phyloP scores from a whole-genome alignment of 2,329 filamentous ascomycete genomes.

The Colletotrichum kahawae region DNA sequence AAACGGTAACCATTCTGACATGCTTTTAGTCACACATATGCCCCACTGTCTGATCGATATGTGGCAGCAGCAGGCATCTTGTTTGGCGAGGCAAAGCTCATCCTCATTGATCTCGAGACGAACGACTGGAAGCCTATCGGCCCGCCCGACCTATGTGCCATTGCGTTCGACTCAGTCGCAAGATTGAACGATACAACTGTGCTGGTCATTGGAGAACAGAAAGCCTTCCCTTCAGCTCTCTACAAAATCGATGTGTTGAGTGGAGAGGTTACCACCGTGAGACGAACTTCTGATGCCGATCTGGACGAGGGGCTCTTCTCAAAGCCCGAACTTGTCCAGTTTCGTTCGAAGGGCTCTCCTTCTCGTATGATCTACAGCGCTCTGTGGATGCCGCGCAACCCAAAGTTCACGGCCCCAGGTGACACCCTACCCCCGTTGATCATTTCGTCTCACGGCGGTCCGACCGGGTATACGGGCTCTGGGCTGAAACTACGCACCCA shows the following conservation, averaged over 20 bases:
- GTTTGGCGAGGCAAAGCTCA: conserved; percentile 37
- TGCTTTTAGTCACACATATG: conserved; percentile 40
- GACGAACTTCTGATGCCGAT: conserved; percentile 35
- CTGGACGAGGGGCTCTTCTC: conserved; percentile 39
- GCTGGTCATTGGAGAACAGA: conserved; percentile 41
- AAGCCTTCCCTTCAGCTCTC: conserved; percentile 33
- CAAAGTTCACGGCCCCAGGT: conserved; percentile 40
- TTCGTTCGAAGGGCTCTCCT: conserved; percentile 30
- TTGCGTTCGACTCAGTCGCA: conserved; percentile 38
- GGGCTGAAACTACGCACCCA: conserved; percentile 51
- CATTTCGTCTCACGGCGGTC: conserved; percentile 56
- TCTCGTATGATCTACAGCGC: conserved; percentile 46
- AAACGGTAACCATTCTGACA: not conserved
- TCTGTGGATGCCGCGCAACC: conserved; percentile 54
- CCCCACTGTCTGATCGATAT: conserved; percentile 37
- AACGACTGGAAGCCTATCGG: conserved; percentile 35
- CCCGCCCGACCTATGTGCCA: conserved; percentile 24
- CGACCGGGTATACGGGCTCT: conserved; percentile 46
- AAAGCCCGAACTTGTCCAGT: conserved; percentile 37
- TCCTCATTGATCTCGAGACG: conserved; percentile 42
- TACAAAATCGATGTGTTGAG: conserved; percentile 36
- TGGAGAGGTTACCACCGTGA: conserved; percentile 31
- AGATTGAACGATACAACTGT: conserved; percentile 38
- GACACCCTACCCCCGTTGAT: conserved; percentile 52
- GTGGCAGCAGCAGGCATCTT: conserved; percentile 38